phyloP scores from a whole-genome alignment of 768 basidiomycete genomes.

The Tulasnella sp. region DNA sequence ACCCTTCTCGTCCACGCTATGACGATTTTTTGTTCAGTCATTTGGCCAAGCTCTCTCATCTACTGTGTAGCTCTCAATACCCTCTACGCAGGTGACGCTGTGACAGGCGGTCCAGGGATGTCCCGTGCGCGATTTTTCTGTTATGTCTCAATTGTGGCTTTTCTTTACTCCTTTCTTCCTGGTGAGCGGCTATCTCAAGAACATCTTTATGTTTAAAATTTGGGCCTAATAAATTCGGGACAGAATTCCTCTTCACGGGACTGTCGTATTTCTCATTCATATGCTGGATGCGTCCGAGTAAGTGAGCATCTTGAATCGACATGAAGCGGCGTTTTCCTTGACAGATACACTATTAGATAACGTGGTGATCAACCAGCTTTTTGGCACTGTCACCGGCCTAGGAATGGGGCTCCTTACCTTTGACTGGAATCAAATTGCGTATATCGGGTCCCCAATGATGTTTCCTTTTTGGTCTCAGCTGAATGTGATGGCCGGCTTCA shows the following conservation, averaged over 20 bases:
- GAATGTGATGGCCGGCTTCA: constrained; percentile 82
- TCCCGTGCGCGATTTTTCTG: constrained; percentile 80
- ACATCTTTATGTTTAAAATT: too few relatives aligned
- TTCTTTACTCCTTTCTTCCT: constrained; percentile 87
- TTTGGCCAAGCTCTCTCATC: constrained; percentile 95
- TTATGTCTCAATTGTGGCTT: constrained; percentile 56
- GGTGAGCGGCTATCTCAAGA: constrained; percentile 43
- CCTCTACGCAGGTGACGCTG: constrained; percentile 84
- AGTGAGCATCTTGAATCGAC: background rate
- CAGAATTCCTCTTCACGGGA: constrained; percentile 88
- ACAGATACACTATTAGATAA: constrained; percentile 45
- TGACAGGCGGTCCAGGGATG: constrained; percentile 49
- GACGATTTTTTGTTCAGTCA: constrained; percentile 50
- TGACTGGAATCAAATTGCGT: constrained; percentile 82
- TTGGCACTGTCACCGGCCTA: constrained; percentile 76
- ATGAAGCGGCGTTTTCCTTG: background rate
- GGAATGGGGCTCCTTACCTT: constrained; percentile 91
- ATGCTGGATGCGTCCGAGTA: constrained; percentile 69
- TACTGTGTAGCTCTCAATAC: constrained; percentile 94
- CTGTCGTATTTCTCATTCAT: constrained; percentile 85
- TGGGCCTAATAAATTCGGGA: background rate
- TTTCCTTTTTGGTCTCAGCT: constrained; percentile 97
- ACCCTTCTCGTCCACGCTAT: background rate
- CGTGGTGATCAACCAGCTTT: constrained; percentile 85
- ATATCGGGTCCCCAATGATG: constrained; percentile 67